Conservation (phyloP, 1,284 basidiomycete genomes). For the Bondarzewia mesenterica region DNA sequence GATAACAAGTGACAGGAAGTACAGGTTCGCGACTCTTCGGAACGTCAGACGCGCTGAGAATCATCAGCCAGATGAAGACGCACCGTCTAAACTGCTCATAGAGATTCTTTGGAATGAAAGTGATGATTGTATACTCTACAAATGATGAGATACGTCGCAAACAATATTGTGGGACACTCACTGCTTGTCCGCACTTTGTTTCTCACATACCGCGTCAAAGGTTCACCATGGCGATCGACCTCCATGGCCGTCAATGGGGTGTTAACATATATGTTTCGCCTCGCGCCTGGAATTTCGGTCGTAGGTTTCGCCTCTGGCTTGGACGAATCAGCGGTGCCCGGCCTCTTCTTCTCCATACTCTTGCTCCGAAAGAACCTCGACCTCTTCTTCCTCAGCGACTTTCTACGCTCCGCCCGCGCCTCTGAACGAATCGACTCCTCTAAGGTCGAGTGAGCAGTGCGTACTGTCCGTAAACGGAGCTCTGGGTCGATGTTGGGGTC, state of each 20-base stretch:
- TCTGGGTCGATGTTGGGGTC: conserved; percentile 74
- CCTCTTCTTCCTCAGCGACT: conserved; percentile 47
- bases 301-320: not conserved
- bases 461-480: conserved; percentile 77
- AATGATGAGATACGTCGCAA: conserved; percentile 9
- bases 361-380: conserved; percentile 44
- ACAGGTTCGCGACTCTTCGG: conserved; percentile 81
- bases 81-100: conserved; percentile 85
- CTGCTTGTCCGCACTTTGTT: conserved; percentile 96
- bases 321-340: conserved; percentile 24
- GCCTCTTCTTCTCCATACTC: conserved; percentile 38
- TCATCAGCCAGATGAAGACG: conserved; percentile 13
- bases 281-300: conserved; percentile 36
- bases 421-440: conserved; percentile 80
- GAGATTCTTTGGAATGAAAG: conserved; percentile 92
- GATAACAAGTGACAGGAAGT: conserved; percentile 81
- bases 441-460: conserved; percentile 83
- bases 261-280: conserved; percentile 82
- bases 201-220: conserved; percentile 68
- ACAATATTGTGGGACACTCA: conserved; percentile 32
- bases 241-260: conserved; percentile 55
- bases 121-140: conserved; percentile 83
- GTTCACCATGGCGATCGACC: conserved; percentile 69
- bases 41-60: not conserved
- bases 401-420: conserved; percentile 57